phyloP scores from a whole-genome alignment of 139 green algal species.

The Chlamydomonas sp. region DNA sequence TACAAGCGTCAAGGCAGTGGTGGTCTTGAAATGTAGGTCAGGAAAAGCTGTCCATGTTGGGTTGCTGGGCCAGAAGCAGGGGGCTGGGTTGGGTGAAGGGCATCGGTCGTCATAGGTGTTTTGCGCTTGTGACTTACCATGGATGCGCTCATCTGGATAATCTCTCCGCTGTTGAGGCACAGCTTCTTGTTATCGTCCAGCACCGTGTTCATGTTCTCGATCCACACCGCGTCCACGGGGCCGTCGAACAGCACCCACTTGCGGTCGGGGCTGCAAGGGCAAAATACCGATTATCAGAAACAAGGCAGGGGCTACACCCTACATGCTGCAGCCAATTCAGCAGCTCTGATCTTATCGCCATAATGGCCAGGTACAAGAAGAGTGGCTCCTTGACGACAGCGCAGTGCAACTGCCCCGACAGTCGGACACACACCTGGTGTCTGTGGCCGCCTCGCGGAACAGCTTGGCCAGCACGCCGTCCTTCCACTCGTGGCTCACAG shows the following conservation, averaged over 20 bases:
- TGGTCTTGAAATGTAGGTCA: too few relatives aligned
- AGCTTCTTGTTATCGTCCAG: constrained; percentile 92
- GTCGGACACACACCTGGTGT: constrained; percentile 44
- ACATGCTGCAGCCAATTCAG: too few relatives aligned
- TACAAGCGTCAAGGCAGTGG: too few relatives aligned
- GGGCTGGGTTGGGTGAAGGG: background rate
- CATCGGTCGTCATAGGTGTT: background rate
- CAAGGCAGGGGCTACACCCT: too few relatives aligned
- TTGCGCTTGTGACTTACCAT: constrained; percentile 33
- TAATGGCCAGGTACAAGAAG: too few relatives aligned
- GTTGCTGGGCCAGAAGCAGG: too few relatives aligned
- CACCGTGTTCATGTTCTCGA: constrained; percentile 86
- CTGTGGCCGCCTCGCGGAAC: constrained; percentile 62
- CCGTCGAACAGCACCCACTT: constrained; percentile 79
- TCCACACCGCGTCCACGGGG: constrained; percentile 84
- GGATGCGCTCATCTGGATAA: constrained; percentile 74
- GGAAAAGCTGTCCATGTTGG: too few relatives aligned
- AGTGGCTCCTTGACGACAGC: too few relatives aligned
- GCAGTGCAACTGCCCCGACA: too few relatives aligned
- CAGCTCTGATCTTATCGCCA: too few relatives aligned
- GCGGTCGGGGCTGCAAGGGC: constrained; percentile 57
- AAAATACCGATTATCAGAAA: background rate
- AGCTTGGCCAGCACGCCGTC: constrained; percentile 83
- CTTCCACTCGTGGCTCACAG: constrained; percentile 80
- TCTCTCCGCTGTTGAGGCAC: constrained; percentile 81